phyloP scores from a whole-genome alignment of 306 rosid species.

The Phaseolus lunatus region DNA sequence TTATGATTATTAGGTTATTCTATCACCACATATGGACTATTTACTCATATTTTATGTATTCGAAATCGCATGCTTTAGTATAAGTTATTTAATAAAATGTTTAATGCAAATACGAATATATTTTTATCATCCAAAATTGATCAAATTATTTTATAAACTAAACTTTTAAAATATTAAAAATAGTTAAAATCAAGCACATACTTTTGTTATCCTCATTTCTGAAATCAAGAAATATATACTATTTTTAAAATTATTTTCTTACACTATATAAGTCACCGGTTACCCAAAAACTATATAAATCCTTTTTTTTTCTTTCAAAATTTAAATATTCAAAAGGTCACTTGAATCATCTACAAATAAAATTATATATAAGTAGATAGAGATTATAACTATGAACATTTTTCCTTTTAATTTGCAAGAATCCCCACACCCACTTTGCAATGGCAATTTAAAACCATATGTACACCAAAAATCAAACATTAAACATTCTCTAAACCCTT shows the following conservation, averaged over 20 bases:
- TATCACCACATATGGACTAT: too few relatives aligned
- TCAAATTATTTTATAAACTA: not conserved
- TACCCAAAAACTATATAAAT: too few relatives aligned
- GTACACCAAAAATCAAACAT: conserved; percentile 29
- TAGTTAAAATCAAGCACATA: not conserved
- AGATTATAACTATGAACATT: not conserved
- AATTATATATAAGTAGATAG: not conserved
- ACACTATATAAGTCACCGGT: not conserved
- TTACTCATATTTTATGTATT: not conserved
- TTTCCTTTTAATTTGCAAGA: not conserved
- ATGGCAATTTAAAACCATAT: not conserved
- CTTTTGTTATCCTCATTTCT: not conserved
- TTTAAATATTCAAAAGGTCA: not conserved
- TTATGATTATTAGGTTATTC: too few relatives aligned
- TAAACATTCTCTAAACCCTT: conserved; percentile 48
- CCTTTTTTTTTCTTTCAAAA: not conserved
- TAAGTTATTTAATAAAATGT: too few relatives aligned
- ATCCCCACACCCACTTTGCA: not conserved
- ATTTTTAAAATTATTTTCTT: not conserved
- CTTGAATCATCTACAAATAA: not conserved
- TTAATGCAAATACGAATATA: not conserved
- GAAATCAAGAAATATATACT: not conserved
- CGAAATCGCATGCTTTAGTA: not conserved
- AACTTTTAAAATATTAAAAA: not conserved
- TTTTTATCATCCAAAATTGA: not conserved